A percentile compares a stretch with the other conserved stretches of the same genome.
Conservation (phyloP, 495 filamentous ascomycete genomes). For the Penicillium longicatenatum region DNA sequence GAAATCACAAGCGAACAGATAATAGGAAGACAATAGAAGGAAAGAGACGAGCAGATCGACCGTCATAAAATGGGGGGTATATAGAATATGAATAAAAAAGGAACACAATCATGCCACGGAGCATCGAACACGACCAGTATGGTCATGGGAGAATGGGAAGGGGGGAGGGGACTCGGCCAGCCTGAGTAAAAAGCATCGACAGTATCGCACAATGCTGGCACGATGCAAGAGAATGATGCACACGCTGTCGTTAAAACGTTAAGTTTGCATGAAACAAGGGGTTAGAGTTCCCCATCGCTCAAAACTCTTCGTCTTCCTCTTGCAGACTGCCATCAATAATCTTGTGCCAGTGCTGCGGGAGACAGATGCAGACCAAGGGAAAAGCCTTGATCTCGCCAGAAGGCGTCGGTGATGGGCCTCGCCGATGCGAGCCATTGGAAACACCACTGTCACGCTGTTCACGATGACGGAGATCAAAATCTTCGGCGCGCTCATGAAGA, state of each 20-base stretch:
- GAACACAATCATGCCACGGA: slow-evolving; percentile 22
- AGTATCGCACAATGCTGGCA: slow-evolving; percentile 25
- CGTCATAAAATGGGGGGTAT: slow-evolving; percentile 38
- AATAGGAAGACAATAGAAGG: slow-evolving; percentile 18
- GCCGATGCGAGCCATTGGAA: slow-evolving; percentile 73
- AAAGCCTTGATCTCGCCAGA: slow-evolving; percentile 96
- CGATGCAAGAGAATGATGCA: slow-evolving; percentile 31
- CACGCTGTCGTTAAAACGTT: slow-evolving; percentile 47
- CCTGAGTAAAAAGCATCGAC: slow-evolving; percentile 21
- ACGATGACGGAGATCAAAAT: slow-evolving; percentile 77
- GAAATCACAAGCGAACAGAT: slow-evolving; percentile 12
- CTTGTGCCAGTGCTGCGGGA: slow-evolving; percentile 96
- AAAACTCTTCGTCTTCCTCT: slow-evolving; percentile 41
- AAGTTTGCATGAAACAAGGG: slow-evolving; percentile 36
- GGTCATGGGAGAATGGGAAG: not conserved
- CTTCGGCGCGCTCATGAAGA: slow-evolving; percentile 80
- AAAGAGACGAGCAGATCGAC: slow-evolving; percentile 26
- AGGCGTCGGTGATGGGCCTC: slow-evolving; percentile 62
- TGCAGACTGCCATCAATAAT: slow-evolving; percentile 75
- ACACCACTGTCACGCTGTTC: slow-evolving; percentile 90
- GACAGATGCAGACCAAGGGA: slow-evolving; percentile 94
- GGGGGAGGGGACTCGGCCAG: slow-evolving; percentile 19
- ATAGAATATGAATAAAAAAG: slow-evolving; percentile 32
- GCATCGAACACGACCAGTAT: slow-evolving; percentile 6
- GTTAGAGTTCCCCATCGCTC: slow-evolving; percentile 22